phyloP scores from a whole-genome alignment of 306 rosid genomes.

The Mucuna pruriens region DNA sequence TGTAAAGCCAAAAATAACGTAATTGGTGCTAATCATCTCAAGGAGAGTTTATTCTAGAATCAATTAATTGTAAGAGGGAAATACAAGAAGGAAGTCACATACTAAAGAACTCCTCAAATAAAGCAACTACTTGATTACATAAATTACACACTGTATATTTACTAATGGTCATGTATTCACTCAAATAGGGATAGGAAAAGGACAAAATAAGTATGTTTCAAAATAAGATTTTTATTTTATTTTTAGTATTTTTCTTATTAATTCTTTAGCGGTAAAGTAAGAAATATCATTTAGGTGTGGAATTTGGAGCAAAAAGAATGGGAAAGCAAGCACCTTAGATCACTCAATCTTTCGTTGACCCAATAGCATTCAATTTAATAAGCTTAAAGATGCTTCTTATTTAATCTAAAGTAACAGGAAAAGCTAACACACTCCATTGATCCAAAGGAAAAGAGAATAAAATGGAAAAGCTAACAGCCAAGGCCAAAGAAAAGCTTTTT shows the following conservation, averaged over 20 bases:
- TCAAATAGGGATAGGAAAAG: not conserved
- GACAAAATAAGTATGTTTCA: not conserved
- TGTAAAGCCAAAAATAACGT: not conserved
- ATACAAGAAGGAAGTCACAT: not conserved
- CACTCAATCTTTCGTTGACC: not conserved
- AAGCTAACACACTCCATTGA: not conserved
- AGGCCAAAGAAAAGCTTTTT: slow-evolving; percentile 8
- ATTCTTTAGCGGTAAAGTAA: not conserved
- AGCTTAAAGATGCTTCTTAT: not conserved
- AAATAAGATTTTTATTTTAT: not conserved
- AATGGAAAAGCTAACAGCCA: not conserved
- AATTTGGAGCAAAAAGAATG: not conserved
- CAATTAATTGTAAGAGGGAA: not conserved
- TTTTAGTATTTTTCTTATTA: not conserved
- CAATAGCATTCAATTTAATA: not conserved
- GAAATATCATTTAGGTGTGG: not conserved
- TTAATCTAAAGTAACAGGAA: slow-evolving; percentile 21
- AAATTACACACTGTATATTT: not conserved
- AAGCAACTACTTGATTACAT: slow-evolving; percentile 14
- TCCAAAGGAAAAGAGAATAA: slow-evolving; percentile 13
- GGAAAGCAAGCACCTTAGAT: not conserved
- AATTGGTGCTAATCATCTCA: not conserved
- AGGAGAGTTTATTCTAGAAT: not conserved
- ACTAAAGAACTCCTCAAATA: not conserved
- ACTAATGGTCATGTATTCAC: not conserved